A percentile compares a stretch with the other conserved stretches of the same genome.
Evolutionary conservation across 352 stramenopile species (phyloP).

Genomic region (Pythium dissotocum): DNA sequence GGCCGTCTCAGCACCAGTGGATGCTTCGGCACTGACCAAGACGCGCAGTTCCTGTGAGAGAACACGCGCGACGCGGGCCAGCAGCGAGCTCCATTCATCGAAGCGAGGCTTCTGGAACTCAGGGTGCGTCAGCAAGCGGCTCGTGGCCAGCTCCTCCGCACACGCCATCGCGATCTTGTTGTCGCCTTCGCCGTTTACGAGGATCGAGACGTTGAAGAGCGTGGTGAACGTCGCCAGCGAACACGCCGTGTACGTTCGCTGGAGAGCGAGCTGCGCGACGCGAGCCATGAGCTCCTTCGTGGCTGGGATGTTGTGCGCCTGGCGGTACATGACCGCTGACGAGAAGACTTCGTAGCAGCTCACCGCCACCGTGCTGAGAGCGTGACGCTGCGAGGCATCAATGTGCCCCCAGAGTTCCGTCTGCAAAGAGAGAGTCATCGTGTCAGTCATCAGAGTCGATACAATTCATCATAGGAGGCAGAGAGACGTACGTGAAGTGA

Average conservation of each 20-base stretch:
- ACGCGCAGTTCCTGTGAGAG: slow-evolving; percentile 24
- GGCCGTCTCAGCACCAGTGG: background rate
- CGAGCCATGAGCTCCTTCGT: slow-evolving; percentile 10
- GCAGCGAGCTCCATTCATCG: slow-evolving; percentile 44
- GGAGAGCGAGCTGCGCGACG: slow-evolving; percentile 2
- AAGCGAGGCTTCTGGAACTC: slow-evolving; percentile 62
- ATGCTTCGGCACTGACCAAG: background rate
- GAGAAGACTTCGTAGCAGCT: slow-evolving; percentile 47
- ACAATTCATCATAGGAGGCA: slow-evolving; percentile 4
- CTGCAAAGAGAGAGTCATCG: slow-evolving; percentile 15
- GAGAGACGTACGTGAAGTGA: slow-evolving; percentile 32
- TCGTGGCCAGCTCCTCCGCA: slow-evolving; percentile 39
- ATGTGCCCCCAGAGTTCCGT: slow-evolving; percentile 31
- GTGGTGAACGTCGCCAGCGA: slow-evolving; percentile 42
- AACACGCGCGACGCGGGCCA: slow-evolving; percentile 35
- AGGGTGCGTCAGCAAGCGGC: slow-evolving; percentile 40
- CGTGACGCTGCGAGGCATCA: slow-evolving; percentile 39
- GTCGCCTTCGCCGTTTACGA: background rate
- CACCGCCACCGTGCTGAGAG: slow-evolving; percentile 35
- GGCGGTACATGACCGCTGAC: slow-evolving; percentile 11
- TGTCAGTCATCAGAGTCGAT: background rate
- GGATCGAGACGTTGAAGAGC: slow-evolving; percentile 22
- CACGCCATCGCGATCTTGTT: slow-evolving; percentile 27
- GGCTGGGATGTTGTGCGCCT: background rate
- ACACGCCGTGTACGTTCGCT: slow-evolving; percentile 35